A percentile compares a stretch with the other conserved stretches of the same genome.
Conservation (phyloP, 164 flowering plant genomes). For the Magnolia changhungtana region DNA sequence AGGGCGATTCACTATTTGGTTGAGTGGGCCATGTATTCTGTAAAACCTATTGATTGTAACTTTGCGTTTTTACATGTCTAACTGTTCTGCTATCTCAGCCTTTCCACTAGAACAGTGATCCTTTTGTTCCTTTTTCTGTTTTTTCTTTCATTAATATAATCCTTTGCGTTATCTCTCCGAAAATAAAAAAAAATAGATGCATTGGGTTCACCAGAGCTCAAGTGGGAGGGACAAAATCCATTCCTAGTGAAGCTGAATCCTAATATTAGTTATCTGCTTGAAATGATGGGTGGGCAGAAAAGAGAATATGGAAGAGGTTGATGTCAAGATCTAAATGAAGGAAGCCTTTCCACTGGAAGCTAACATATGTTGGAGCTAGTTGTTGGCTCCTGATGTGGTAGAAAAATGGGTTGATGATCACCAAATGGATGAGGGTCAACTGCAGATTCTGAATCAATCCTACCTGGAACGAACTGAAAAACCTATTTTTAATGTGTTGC, state of each 20-base stretch:
- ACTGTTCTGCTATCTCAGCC: too few relatives aligned
- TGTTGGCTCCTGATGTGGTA: background rate
- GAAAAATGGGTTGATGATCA: slow-evolving; percentile 1
- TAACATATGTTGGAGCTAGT: background rate
- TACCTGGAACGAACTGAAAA: background rate
- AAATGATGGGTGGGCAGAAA: too few relatives aligned
- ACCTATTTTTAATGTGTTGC: too few relatives aligned
- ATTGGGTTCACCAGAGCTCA: background rate
- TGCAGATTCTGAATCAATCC: background rate
- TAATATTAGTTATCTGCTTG: background rate
- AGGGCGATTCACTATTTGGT: too few relatives aligned
- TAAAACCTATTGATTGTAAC: too few relatives aligned
- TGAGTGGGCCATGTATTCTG: too few relatives aligned
- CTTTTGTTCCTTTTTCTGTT: too few relatives aligned
- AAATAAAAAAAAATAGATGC: background rate
- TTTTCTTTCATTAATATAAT: too few relatives aligned
- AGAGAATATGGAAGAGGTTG: background rate
- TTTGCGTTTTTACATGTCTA: too few relatives aligned
- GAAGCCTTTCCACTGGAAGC: background rate
- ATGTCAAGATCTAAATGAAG: background rate
- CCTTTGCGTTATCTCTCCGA: too few relatives aligned
- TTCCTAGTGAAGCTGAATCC: background rate
- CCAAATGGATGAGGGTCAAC: background rate
- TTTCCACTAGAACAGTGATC: too few relatives aligned
- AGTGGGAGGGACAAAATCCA: background rate